Evolutionary conservation across 2,329 filamentous ascomycete species (phyloP).

Genomic region (Incumbomyces lentus): DNA sequence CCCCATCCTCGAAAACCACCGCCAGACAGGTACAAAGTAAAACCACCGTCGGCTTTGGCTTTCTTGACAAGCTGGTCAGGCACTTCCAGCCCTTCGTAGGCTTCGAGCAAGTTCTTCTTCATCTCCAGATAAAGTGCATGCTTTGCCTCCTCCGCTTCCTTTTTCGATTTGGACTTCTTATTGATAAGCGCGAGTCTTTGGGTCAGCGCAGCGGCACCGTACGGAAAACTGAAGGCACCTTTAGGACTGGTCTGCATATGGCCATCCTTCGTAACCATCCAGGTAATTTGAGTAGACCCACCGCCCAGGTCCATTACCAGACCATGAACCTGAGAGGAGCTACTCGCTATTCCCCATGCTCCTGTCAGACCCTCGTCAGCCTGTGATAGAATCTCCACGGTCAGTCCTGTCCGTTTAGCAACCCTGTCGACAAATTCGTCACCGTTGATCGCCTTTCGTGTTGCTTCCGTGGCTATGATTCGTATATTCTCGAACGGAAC

Average conservation of each 20-base stretch:
- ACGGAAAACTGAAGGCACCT: constrained; percentile 56
- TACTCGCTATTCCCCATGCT: constrained; percentile 70
- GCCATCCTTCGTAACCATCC: constrained; percentile 46
- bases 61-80: constrained; percentile 45
- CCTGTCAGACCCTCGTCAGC: constrained; percentile 74
- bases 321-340: constrained; percentile 57
- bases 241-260: constrained; percentile 40
- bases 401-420: constrained; percentile 50
- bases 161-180: constrained; percentile 31
- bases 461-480: constrained; percentile 84
- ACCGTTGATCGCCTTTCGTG: constrained; percentile 67
- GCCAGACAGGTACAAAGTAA: constrained; percentile 74
- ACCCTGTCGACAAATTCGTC: constrained; percentile 59
- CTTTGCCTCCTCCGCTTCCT: constrained; percentile 32
- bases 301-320: constrained; percentile 69
- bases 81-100: constrained; percentile 44
- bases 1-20: constrained; percentile 87
- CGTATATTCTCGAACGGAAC: constrained; percentile 56
- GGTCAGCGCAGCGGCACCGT: constrained; percentile 57
- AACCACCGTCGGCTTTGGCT: constrained; percentile 37
- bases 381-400: constrained; percentile 62
- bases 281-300: constrained; percentile 59
- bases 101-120: constrained; percentile 45
- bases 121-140: constrained; percentile 33
- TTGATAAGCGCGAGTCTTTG: constrained; percentile 40